A percentile compares a stretch with the other conserved stretches of the same genome.
phyloP scores from a whole-genome alignment of 768 basidiomycete species.

The Candolleomyces eurysporus region DNA sequence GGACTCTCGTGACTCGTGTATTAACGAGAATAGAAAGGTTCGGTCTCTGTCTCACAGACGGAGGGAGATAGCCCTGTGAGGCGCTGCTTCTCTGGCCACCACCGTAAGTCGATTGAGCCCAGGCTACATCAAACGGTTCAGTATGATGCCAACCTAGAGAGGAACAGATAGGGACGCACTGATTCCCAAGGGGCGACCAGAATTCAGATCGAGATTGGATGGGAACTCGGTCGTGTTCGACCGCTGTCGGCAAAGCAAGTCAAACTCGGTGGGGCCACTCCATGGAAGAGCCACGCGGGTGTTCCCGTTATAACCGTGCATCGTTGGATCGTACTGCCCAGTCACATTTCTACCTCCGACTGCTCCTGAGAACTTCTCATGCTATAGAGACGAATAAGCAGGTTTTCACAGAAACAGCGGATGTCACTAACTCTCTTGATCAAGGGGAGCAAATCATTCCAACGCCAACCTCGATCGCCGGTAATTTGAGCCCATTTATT shows the following conservation, averaged over 20 bases:
- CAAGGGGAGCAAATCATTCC: conserved; percentile 20
- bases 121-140: conserved; percentile 8
- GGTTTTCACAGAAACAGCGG: neutral
- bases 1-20: conserved; percentile 24
- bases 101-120: conserved; percentile 20
- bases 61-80: conserved; percentile 15
- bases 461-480: conserved; percentile 22
- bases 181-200: conserved; percentile 38
- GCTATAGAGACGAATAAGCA: conserved; percentile 11
- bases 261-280: conserved; percentile 24
- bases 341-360: conserved; percentile 14
- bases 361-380: conserved; percentile 17
- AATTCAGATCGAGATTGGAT: conserved; percentile 42
- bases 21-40: conserved; percentile 16
- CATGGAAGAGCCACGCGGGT: conserved; percentile 31
- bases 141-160: neutral
- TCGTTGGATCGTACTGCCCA: conserved; percentile 9
- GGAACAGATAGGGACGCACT: conserved; percentile 22
- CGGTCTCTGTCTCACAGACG: conserved; percentile 16
- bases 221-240: conserved; percentile 33
- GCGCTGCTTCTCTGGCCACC: conserved; percentile 15
- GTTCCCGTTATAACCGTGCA: conserved; percentile 27
- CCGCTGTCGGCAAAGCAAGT: conserved; percentile 28
- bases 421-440: conserved; percentile 14
- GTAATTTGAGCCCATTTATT: conserved; percentile 18